Percentiles rank a stretch among this genome's conserved stretches.
Evolutionary conservation across 2,329 filamentous ascomycete species (phyloP).

Genomic region (Aureobasidium vineae): DNA sequence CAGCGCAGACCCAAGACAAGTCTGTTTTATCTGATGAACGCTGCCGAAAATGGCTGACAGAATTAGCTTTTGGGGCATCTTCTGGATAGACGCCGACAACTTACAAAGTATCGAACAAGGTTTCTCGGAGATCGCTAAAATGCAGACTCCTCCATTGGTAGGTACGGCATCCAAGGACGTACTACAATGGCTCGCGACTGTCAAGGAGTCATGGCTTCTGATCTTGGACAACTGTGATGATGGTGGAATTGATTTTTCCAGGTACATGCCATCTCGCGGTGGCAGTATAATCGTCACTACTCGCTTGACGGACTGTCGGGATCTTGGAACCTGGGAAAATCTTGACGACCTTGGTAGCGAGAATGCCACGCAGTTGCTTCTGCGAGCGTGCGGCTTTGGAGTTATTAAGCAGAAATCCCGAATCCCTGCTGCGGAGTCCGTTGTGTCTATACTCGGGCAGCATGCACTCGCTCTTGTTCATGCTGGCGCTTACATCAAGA

Average conservation of each 20-base stretch:
- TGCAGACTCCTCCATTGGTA: neutral
- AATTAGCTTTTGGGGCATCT: constrained; percentile 35
- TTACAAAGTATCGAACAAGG: constrained; percentile 30
- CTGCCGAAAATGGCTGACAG: neutral
- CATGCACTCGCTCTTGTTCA: constrained; percentile 37
- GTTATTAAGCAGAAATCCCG: neutral
- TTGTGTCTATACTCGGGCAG: constrained; percentile 15
- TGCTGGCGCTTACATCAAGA: constrained; percentile 35
- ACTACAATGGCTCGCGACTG: constrained; percentile 28
- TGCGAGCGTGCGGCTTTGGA: neutral
- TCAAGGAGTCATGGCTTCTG: constrained; percentile 31
- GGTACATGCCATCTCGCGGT: constrained; percentile 31
- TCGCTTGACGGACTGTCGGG: constrained; percentile 29
- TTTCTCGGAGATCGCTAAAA: constrained; percentile 33
- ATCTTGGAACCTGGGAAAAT: constrained; percentile 29
- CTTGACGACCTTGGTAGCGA: constrained; percentile 28
- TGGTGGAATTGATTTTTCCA: constrained; percentile 26
- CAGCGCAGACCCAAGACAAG: constrained; percentile 33
- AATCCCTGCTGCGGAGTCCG: neutral
- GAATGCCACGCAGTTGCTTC: neutral
- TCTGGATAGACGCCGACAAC: constrained; percentile 38
- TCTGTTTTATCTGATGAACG: neutral
- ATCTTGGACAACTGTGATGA: constrained; percentile 36
- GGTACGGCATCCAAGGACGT: constrained; percentile 27
- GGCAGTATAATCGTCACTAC: constrained; percentile 33